Evolutionary conservation across 1,284 basidiomycete species (phyloP), one percentile per base, ranked within the genome.

Genomic region (Papiliotrema flavescens): DNA sequence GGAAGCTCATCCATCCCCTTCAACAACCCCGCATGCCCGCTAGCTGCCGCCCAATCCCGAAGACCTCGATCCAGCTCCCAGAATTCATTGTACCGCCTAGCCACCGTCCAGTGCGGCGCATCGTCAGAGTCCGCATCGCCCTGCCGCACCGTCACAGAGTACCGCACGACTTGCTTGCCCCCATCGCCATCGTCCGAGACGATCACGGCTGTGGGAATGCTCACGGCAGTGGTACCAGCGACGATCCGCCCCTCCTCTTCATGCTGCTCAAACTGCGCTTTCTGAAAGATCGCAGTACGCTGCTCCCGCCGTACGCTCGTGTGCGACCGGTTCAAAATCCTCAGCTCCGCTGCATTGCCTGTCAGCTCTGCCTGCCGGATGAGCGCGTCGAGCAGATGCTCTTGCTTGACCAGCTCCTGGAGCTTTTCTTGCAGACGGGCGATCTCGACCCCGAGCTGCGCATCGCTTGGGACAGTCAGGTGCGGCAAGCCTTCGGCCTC

Each of bases 331-430:
- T 80, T 83, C 45, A 98, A 81, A 20, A 98, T 81, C 52, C 83
- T 83, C 23, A 94, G 81, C 75, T 98, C 93, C 63, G 88, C 85
- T 2, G 82, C 84, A 66, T 92, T 90, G 0, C 94, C 95, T 0
- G 90, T 92, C 41, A 98, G 78, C 69, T 98, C 95, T 0, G 95
- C 95, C 73, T 95, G 94, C 61, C 89, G 86, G 63, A 96, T 89
- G 32, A 98, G 79, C 0, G 86, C 87, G 57, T 89, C 86, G 14
- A 98, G 81, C 76, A 94, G 87, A 19, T 81, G 77, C 50, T 90
- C 86, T 65, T 98, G 95, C 1, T 85, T 82, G 62, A 87, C 82
- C 8, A 94, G 77, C 65, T 88, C 87, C 8, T 80, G 77, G 47
- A 96, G 84, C 59, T 90, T 88, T 41, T 84, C 83, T 15, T 82